These are phyloP conservation scores for Aquilaria agallochum DNA, from an alignment of 441 rosid genomes.

Conservation along the genomic window DNA sequence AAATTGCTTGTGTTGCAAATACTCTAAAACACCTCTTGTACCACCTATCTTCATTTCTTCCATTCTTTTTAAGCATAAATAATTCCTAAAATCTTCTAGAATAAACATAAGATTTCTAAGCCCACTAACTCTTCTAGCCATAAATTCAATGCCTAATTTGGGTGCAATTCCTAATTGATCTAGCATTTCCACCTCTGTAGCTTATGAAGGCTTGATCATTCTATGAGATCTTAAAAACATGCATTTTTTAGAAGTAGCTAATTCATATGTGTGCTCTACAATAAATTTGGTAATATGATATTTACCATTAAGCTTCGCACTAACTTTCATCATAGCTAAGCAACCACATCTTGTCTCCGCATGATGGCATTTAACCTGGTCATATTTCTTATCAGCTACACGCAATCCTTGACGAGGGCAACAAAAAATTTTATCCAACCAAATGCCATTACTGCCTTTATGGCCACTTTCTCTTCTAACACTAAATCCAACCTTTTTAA, in stretches of 20 bases:
- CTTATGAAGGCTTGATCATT: neutral
- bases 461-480: constrained; percentile 18
- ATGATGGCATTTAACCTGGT: neutral
- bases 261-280: neutral
- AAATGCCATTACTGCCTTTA: constrained; percentile 3
- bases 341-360: neutral
- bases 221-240: neutral
- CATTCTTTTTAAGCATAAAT: neutral
- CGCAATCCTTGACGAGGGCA: constrained; percentile 18
- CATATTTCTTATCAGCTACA: neutral
- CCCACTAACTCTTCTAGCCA: neutral
- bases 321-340: neutral
- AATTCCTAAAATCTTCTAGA: neutral
- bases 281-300: neutral
- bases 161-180: neutral
- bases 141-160: neutral
- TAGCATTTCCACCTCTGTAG: neutral
- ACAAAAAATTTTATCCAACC: constrained; percentile 4
- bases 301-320: neutral
- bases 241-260: neutral
- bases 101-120: neutral
- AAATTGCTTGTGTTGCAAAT: constrained; percentile 3
- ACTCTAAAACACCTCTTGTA: constrained; percentile 14
- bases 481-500: constrained; percentile 10
- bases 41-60: constrained; percentile 2